Base-by-base conservation (phyloP, 2,329 filamentous ascomycete species). In the Fusarium sp. region DNA sequence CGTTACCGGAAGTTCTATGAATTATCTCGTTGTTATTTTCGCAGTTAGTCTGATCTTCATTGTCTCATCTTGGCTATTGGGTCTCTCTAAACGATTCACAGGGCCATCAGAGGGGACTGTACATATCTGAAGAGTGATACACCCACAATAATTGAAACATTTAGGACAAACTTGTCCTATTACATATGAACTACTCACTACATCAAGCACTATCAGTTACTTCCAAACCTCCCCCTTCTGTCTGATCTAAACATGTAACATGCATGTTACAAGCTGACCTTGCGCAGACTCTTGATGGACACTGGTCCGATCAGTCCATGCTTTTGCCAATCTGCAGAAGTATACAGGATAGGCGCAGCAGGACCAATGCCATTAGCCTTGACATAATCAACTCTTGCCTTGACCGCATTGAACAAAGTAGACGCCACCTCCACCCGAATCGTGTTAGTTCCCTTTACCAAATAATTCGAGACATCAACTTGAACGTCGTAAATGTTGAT, bases 361-460 rank as follows among this genome's bases (percentile, higher is more conserved):
- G 25, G 44, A 30, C 44, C 44, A 47, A 21, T 3, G 3, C 44
- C 44, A 47, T 47, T 47, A 6, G 44, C 44, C 19, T 47, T 47
- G 25, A 47, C 25, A 30, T 30, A 30, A 11, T 47, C 13, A 30
- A 47, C 19, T 30, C 44, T 47, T 8, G 25, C 19, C 44, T 47
- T 47, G 8, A 47, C 44, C 25, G 44, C 25, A 16, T 47, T 47
- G 19, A 47, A 47, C 25, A 47, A 30, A n/a, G 44, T 47, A 16
- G 25, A 47, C 2, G 44, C 25, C 19, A 47, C 25, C 25, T 47
- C 13, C 6, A 47, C 44, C 6, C 3, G 0, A 4, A 47, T 30
- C 0, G 6, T 30, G 9, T 47, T 30, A 0, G 9, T 8, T 8
- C 44, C 25, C 9, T 15, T 21, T 0, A 16, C 25, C 4, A 47